phyloP scores from a whole-genome alignment of 306 rosid genomes.

The Heteromeles arbutifolia region DNA sequence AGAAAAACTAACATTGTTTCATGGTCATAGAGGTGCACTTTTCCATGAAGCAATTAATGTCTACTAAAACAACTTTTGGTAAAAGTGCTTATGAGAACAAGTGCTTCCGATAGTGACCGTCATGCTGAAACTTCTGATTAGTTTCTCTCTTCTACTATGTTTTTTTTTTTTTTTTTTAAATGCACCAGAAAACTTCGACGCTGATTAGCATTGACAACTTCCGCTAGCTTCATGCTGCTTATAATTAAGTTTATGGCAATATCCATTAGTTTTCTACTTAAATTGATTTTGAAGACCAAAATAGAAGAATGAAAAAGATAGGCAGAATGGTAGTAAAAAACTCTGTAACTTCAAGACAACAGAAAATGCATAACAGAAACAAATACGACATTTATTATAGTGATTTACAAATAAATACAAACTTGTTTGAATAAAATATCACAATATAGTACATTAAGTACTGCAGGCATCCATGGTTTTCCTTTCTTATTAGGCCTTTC shows the following conservation, averaged over 20 bases:
- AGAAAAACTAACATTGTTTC: too few species aligned
- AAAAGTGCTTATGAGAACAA: neutral
- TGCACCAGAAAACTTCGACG: neutral
- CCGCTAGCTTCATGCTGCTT: neutral
- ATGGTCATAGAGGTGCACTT: neutral
- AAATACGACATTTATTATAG: neutral
- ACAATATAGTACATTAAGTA: neutral
- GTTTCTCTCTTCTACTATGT: neutral
- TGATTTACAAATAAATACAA: slow-evolving; percentile 17
- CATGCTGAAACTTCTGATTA: neutral
- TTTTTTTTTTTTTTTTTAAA: neutral
- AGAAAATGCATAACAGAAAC: neutral
- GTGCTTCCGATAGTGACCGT: neutral
- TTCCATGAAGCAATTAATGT: too few species aligned
- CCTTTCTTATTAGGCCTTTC: neutral
- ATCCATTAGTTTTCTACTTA: neutral
- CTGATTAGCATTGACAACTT: neutral
- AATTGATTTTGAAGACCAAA: neutral
- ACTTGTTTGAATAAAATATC: slow-evolving; percentile 8
- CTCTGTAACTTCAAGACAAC: too few species aligned
- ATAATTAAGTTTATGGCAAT: neutral
- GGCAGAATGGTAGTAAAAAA: neutral
- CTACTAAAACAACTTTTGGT: neutral
- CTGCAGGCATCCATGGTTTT: neutral
- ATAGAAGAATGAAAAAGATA: neutral